Base-by-base conservation (phyloP, 2,329 filamentous ascomycete species). In the Alternaria triticimaculans region DNA sequence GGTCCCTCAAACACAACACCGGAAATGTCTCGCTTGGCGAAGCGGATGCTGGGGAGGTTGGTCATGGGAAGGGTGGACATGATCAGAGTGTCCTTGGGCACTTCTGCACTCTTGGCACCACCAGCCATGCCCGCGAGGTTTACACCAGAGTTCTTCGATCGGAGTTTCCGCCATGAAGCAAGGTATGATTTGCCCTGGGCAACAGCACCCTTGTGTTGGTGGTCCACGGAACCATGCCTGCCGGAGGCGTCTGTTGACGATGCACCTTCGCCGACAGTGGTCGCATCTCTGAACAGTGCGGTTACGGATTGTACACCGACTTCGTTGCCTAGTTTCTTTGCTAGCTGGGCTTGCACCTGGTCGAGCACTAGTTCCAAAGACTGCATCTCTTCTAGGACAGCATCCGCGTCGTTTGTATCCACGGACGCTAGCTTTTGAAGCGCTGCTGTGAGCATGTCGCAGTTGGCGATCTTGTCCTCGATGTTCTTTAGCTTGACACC, bases 311-410 rank as follows among this genome's bases (percentile, higher is more conserved):
- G 90, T 3, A 94, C 88, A 11, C 96, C 96, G 11, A 99, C 96
- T 69, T 99, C 96, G 74, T 86, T 93, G n/a, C 96, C 95, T 5
- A 99, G 87, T 75, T 94, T 97, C 77, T 96, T 95, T 6, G 88
- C 83, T 45, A 98, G 83, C 4, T 87, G 85, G 1, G 85, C 82
- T 78, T 97, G 94, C 0, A 94, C 92, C 77, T 95, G 92, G 75
- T 98, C 95, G 28, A 99, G 85, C 28, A 97, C 87, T 41, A 86
- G 85, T 79, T 99, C 96, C 5, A 99, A 85, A 3, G 89, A 86
- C 78, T 98, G 94, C 90, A 99, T 96, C 79, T 99, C 96, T 72
- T 97, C 94, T 15, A 97, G 85, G 20, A 98, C 89, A 0, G 94
- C 93, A 76, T 97, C 95, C 0, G 95, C 94, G 77, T 99, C 95